Percentiles rank a stretch among this genome's conserved stretches.
Conservation (phyloP, 2,329 filamentous ascomycete genomes). For the Diaporthe sp. region DNA sequence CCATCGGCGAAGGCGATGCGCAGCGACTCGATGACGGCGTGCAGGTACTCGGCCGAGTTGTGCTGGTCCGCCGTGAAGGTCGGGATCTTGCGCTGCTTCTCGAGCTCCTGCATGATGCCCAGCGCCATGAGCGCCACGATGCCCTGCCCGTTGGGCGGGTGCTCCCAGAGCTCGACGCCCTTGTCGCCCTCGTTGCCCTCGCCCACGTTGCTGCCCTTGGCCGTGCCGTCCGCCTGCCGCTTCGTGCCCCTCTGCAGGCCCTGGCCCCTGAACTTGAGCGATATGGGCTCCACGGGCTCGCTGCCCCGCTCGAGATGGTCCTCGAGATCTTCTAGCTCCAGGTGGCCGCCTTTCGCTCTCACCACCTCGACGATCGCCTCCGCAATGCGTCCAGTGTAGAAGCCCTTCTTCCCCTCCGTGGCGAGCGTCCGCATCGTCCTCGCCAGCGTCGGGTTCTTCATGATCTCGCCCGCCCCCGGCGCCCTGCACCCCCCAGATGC, state of each 20-base stretch:
- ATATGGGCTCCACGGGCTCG: constrained; percentile 88
- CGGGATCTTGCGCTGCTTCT: constrained; percentile 80
- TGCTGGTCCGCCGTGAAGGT: constrained; percentile 79
- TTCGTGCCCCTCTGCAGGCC: constrained; percentile 50
- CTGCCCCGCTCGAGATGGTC: constrained; percentile 78
- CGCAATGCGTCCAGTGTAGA: constrained; percentile 89
- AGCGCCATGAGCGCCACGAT: constrained; percentile 95
- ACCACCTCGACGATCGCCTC: constrained; percentile 85
- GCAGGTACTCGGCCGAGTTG: constrained; percentile 85
- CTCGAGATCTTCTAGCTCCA: constrained; percentile 84
- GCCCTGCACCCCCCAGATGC: constrained; percentile 78
- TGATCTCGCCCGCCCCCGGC: constrained; percentile 85
- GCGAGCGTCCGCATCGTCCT: constrained; percentile 85
- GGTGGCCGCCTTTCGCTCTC: constrained; percentile 79
- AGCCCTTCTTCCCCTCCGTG: constrained; percentile 86
- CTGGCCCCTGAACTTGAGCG: constrained; percentile 81
- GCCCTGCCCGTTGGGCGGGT: constrained; percentile 96
- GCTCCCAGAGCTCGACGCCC: constrained; percentile 91
- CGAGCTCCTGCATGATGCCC: constrained; percentile 89
- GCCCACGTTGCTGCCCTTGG: constrained; percentile 49
- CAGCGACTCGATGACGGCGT: constrained; percentile 88
- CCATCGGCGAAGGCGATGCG: constrained; percentile 92
- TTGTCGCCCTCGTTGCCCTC: constrained; percentile 50
- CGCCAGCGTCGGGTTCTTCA: constrained; percentile 87
- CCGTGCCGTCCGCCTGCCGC: constrained; percentile 53